These are phyloP conservation scores for Basidiobolus meristosporus DNA, from an alignment of 371 early-diverging fungal genomes.

Conservation along the genomic window DNA sequence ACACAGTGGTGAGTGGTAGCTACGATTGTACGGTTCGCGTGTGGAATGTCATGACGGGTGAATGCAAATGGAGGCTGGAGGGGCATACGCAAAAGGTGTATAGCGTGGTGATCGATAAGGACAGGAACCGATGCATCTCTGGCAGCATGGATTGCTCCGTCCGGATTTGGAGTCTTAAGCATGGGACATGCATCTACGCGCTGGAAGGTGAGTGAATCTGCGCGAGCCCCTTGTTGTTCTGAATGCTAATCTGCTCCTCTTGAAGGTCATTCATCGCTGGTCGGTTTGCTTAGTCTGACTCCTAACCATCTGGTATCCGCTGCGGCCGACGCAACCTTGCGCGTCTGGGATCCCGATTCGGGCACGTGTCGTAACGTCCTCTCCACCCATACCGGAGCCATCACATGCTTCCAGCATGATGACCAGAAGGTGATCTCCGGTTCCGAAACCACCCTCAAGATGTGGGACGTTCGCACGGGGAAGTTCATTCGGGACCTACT, in stretches of 20 bases:
- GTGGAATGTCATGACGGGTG: constrained; percentile 85
- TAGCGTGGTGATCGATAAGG: constrained; percentile 76
- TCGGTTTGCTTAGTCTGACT: constrained; percentile 76
- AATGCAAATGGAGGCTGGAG: constrained; percentile 46
- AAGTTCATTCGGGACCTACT: constrained; percentile 60
- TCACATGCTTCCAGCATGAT: constrained; percentile 92
- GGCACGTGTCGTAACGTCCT: constrained; percentile 47
- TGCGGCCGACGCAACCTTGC: constrained; percentile 88
- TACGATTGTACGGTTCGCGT: constrained; percentile 93
- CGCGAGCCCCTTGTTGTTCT: no score
- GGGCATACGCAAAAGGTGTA: constrained; percentile 90
- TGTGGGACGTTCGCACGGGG: no score
- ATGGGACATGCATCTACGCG: constrained; percentile 57
- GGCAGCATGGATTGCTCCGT: constrained; percentile 95
- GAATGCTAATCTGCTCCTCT: no score
- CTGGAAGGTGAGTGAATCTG: no score
- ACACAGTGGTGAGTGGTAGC: constrained; percentile 79
- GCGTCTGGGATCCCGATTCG: constrained; percentile 77
- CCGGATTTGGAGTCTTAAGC: constrained; percentile 85
- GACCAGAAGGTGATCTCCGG: constrained; percentile 76
- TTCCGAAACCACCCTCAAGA: constrained; percentile 79
- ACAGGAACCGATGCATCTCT: no score
- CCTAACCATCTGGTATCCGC: constrained; percentile 74
- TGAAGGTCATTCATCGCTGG: constrained; percentile 80
- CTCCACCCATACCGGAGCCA: constrained; percentile 57